Base-by-base conservation (phyloP, 306 rosid genomes). In the Vicia faba region DNA sequence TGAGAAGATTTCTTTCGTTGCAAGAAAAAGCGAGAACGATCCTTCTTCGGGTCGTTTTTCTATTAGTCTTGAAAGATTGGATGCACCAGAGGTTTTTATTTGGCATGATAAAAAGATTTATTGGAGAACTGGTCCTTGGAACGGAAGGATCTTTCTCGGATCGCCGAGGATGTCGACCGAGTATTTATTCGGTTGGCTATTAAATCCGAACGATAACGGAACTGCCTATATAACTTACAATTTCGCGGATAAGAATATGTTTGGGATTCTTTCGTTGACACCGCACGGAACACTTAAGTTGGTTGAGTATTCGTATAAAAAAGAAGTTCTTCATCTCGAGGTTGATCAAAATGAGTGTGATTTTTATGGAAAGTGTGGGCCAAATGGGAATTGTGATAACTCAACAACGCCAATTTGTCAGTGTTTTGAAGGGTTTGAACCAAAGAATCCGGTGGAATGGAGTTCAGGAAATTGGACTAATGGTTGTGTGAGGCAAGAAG, bases 91-190 rank as follows among this genome's bases (percentile, higher is more conserved):
- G 36, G 57, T 54, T 11, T 74, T 76, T 8, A 15, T 79, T 9
- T 76, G 80, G 84, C 2, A 11, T 11, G 60, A 76, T 13, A 64
- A 63, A 44, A 70, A 0, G 0, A 75, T 75, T 11, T 64, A 73
- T 51, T 83, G 80, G 80, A 71, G 84, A 28, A 72, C 75, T 12
- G 87, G 84, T 40, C 84, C 87, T 11, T 83, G 87, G 87, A 79
- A 83, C n/a, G 70, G 82, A 48, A 55, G 62, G 16, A 28, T 55
- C 3, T 79, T 83, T 38, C 56, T 83, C 0, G 87, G 87, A 0
- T 15, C 80, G 12, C 84, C 80, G 5, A 41, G 69, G 2, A 73
- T 83, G 87, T 0, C 8, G 19, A 64, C 82, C 8, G 66, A 60
- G 43, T 83, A 76, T 55, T 20, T 73, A 9, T 28, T 12, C 15